phyloP scores from a whole-genome alignment of 768 basidiomycete genomes.

The Phaeotremella skinneri region DNA sequence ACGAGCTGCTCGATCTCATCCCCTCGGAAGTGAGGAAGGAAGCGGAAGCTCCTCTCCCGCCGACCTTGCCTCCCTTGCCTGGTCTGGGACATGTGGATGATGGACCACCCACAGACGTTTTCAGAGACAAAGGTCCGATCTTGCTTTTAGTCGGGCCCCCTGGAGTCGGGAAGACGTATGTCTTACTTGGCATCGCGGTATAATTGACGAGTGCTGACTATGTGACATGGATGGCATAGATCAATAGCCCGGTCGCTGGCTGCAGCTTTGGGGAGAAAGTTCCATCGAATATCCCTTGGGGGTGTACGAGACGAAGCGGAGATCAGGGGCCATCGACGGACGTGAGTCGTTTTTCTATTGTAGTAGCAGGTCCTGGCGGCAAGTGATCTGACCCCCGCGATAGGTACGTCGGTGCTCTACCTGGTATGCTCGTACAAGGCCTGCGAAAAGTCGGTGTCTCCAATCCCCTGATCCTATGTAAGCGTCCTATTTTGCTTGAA shows the following conservation, averaged over 20 bases:
- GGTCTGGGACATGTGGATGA: constrained; percentile 14
- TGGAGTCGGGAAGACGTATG: constrained; percentile 76
- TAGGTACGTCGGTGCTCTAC: constrained; percentile 60
- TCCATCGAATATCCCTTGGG: constrained; percentile 87
- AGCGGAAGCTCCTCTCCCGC: background rate
- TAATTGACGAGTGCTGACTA: background rate
- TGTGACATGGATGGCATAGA: constrained; percentile 7
- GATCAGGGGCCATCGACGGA: constrained; percentile 72
- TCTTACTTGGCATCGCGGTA: background rate
- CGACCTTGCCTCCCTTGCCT: background rate
- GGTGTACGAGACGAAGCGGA: constrained; percentile 92
- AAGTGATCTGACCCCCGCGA: constrained; percentile 4
- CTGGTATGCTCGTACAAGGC: constrained; percentile 69
- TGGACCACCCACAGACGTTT: constrained; percentile 25
- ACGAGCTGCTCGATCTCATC: constrained; percentile 60
- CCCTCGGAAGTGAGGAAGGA: constrained; percentile 23
- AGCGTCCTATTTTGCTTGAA: background rate
- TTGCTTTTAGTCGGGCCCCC: constrained; percentile 76
- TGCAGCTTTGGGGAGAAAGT: constrained; percentile 74
- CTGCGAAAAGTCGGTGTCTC: constrained; percentile 75
- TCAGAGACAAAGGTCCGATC: constrained; percentile 54
- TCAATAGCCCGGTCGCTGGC: constrained; percentile 87
- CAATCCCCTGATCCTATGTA: constrained; percentile 72
- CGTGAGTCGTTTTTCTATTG: constrained; percentile 47
- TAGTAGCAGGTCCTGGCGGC: background rate